Percentiles rank a stretch among this genome's conserved stretches.
Evolutionary conservation across 2,329 filamentous ascomycete species (phyloP).

Genomic region (Aureobasidium sp.): DNA sequence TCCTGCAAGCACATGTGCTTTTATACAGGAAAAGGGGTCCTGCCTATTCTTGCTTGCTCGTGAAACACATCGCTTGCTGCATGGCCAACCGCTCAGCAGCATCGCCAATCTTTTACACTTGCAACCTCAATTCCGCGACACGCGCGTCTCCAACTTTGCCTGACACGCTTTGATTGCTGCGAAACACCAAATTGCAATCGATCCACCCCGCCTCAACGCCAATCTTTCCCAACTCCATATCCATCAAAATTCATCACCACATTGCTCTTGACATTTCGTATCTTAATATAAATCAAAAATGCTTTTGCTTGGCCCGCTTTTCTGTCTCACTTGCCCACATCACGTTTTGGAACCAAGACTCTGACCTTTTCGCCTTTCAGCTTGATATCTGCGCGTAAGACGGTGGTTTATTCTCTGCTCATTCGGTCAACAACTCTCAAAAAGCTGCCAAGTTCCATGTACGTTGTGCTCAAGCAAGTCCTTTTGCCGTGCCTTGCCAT

Average conservation of each 20-base stretch:
- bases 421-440: not conserved
- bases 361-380: not conserved
- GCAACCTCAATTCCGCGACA: no score
- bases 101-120: no score
- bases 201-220: constrained; percentile 1
- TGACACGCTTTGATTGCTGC: not conserved
- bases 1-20: constrained; percentile 8
- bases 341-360: not conserved
- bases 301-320: not conserved
- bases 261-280: not conserved
- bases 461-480: constrained; percentile 4
- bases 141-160: not conserved
- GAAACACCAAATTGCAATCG: constrained; percentile 6
- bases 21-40: constrained; percentile 7
- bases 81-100: not conserved
- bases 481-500: not conserved
- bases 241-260: constrained; percentile 6
- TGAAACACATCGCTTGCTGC: not conserved
- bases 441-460: constrained; percentile 2
- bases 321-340: not conserved
- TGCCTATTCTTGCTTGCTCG: constrained; percentile 2
- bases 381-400: not conserved
- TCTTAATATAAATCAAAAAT: constrained; percentile 9
- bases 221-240: not conserved
- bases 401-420: not conserved